A percentile compares a stretch with the other conserved stretches of the same genome.
phyloP scores from a whole-genome alignment of 2,329 filamentous ascomycete genomes.

The Aspergillus neotritici region DNA sequence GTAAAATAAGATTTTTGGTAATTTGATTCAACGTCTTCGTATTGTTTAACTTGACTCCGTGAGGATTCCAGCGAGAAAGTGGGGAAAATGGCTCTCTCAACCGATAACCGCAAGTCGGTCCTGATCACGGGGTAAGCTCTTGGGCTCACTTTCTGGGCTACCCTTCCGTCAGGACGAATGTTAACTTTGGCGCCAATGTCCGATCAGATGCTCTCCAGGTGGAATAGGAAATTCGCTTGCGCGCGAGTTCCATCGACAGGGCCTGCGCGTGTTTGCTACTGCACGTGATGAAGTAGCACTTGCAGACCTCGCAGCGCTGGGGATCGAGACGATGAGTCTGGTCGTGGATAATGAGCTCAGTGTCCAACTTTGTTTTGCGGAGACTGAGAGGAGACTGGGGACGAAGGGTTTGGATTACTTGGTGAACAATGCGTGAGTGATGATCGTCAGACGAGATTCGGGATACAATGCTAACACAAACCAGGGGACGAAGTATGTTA shows the following conservation, averaged over 20 bases:
- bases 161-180: too few relatives aligned
- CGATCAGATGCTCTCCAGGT: slow-evolving; percentile 38
- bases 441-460: slow-evolving; percentile 3
- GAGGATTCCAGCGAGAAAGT: neutral
- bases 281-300: slow-evolving; percentile 49
- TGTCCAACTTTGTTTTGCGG: slow-evolving; percentile 43
- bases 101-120: slow-evolving; percentile 34
- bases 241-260: slow-evolving; percentile 49
- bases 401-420: slow-evolving; percentile 50
- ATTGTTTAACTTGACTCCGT: neutral
- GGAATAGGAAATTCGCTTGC: slow-evolving; percentile 57
- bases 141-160: too few relatives aligned
- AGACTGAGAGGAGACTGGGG: slow-evolving; percentile 43
- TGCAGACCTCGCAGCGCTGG: slow-evolving; percentile 44
- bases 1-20: too few relatives aligned
- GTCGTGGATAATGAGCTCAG: slow-evolving; percentile 49
- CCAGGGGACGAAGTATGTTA: slow-evolving; percentile 29
- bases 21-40: too few relatives aligned
- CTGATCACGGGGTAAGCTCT: slow-evolving; percentile 38
- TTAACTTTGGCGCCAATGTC: neutral
- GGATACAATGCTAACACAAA: slow-evolving; percentile 7
- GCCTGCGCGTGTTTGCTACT: slow-evolving; percentile 54
- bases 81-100: slow-evolving; percentile 18
- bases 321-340: slow-evolving; percentile 51
- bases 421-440: slow-evolving; percentile 52